Evolutionary conservation across 345 rosid genomes (phyloP), one percentile per base, ranked within the genome.

Genomic region (Populus nigra): DNA sequence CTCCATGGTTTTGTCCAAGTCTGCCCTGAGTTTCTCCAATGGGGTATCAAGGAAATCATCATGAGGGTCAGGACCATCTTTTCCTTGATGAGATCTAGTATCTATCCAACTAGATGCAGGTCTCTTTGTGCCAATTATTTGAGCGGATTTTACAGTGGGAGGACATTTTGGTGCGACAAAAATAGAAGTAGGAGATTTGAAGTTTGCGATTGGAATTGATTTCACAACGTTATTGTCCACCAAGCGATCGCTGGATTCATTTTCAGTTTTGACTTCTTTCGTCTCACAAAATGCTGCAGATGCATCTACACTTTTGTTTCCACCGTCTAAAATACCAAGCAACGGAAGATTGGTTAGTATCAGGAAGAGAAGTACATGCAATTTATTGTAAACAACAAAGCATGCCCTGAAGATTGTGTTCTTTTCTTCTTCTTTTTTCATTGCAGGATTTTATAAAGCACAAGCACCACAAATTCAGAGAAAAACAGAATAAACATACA

Each of bases 21-120:
- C 88, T 69, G 75, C 86, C 78, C 83, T 88, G 47, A 90, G 63
- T 67, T 84, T 92, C 81, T 92, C 96, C 31, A 90, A 76, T 7
- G 98, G 97, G 71, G 97, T 92, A 79, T 90, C 87, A 47, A 95
- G 92, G 84, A 95, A 95, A 86, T 95, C 97, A 84, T 92, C 98
- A 76, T 92, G 97, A 79, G 91, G 93, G 73, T 95, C 96, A 11
- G 79, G 70, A 23, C 95, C 97, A 78, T 84, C 83, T 55, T 71
- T 87, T 45, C 79, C 74, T 68, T 88, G 90, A 62, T 77, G 88
- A 45, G 93, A 85, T 85, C 97, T 87, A 22, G 97, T 93, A 16
- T 86, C 93, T 81, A 93, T 87, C 98, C 98, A 92, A 78, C 82
- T 78, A 41, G 97, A 86, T 61, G 91, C 91, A 73, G 87, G 80